Evolutionary conservation across 768 basidiomycete genomes (phyloP), one percentile per base, ranked within the genome.

Genomic region (Xerocomellus chrysenteron): DNA sequence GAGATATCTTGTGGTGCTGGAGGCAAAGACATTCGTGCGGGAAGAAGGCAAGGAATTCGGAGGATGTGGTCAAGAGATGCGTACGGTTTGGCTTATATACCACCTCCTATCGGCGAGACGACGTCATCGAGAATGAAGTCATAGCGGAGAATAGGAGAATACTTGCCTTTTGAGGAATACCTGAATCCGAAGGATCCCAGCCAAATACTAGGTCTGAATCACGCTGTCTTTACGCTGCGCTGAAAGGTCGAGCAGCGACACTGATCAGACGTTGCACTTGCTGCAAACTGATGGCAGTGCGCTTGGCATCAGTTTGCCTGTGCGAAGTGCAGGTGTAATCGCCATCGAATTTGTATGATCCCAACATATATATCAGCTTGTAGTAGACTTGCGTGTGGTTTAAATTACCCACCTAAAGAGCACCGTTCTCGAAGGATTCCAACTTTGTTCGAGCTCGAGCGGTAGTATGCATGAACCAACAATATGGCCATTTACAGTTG

Each of bases 1-100:
- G 81, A 79, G 59, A 88, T 80, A 57, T 89, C 84, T 73, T 83
- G 84, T 17, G 71, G 61, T 9, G 88, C 81, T 33, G 80, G 72
- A 8, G 87, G 84, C 17, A 90, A 78, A 58, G 88, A 87, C 87
- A 90, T 90, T 48, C 68, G 48, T 16, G 6, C 44, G 45, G 43
- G 28, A 13, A 33, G 26, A 17, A 26, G 33, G 35, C 2, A 17
- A 32, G 17, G 16, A 19, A 46, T 21, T 21, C 21, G n/a, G 21
- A 26, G 16, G 26, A 39, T 6, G 12, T n/a, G 28, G 8, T 30
- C 24, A 24, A 33, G 52, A 17, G 28, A 16, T 5, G n/a, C 17
- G 46, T 11, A 24, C n/a, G 28, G 21, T 40, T n/a, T 37, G 41
- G 40, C 33, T 58, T 63, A 57, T 59, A 52, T 54, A 35, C 36